Evolutionary conservation across 495 filamentous ascomycete species (phyloP), one percentile per base, ranked within the genome.

Genomic region (Lophium mytilinum): DNA sequence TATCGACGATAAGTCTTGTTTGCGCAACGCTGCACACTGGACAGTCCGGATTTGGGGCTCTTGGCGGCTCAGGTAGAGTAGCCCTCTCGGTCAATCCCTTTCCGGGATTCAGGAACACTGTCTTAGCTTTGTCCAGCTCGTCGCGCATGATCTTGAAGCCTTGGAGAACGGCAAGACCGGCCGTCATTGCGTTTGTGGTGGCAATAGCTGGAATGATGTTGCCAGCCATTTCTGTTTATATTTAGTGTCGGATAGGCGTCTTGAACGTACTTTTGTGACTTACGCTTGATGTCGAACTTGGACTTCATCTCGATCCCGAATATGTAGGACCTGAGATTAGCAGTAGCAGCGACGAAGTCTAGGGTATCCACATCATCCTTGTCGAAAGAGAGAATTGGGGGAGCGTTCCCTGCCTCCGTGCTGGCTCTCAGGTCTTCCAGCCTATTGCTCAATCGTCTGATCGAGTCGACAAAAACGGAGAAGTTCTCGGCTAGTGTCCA

Each of bases 131-230:
- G 39, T 75, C 68, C 36, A 87, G 80, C 47, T 95, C 85, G 24
- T 83, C 79, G 56, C 80, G 82, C 53, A 99, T 73, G 37, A 97
- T 87, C 69, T 96, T 96, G 75, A 95, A 90, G 1, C 90, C 84
- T 70, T 99, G 87, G 7, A 99, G 74, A 4, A 97, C 93, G 68
- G 90, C 97, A 21, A 99, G 78, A 12, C 88, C 85, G 11, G 93
- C 93, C 4, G 91, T 93, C 71, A 97, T 94, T 11, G 94, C 93
- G 68, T 99, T 99, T 0, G 93, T 96, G 0, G 93, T 99, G 1
- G 93, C 93, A 69, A 99, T 99, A 3, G 93, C 94, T 0, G 93
- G 93, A 54, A 99, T 97, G 65, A 99, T 99, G 64, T 97, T 97
- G 50, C 93, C 93, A 21, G 93, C 93, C 90, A 97, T 99, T 72